A percentile compares a stretch with the other conserved stretches of the same genome.
phyloP scores from a whole-genome alignment of 305 asterid genomes.

The Ilex paraguariensis region DNA sequence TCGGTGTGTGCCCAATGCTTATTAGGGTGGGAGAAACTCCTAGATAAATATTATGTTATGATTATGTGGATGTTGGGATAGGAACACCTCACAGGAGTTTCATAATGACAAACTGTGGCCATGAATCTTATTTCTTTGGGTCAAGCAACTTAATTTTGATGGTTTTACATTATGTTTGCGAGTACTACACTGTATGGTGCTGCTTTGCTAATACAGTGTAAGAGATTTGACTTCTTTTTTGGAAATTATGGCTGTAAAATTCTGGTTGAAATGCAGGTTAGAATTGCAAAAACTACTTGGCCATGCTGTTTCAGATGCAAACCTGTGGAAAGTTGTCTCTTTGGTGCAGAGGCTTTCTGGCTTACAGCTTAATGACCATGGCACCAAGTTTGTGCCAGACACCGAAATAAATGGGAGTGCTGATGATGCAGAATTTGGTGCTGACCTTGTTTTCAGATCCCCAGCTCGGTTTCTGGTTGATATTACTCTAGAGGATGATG shows the following conservation, averaged over 20 bases:
- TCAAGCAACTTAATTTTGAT: not conserved
- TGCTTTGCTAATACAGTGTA: not conserved
- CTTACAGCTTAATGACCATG: constrained; percentile 47
- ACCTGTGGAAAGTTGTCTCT: constrained; percentile 49
- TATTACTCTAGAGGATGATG: constrained; percentile 47
- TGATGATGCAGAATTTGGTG: constrained; percentile 77
- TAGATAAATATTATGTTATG: too few relatives aligned
- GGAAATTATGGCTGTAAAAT: constrained; percentile 1
- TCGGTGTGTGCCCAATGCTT: too few relatives aligned
- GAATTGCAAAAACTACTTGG: constrained; percentile 80
- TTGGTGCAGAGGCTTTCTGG: constrained; percentile 57
- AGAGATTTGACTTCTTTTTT: not conserved
- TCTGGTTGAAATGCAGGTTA: constrained; percentile 40
- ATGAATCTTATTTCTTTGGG: not conserved
- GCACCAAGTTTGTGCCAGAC: constrained; percentile 29
- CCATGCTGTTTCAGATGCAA: constrained; percentile 43
- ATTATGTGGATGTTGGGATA: too few relatives aligned
- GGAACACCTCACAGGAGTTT: too few relatives aligned
- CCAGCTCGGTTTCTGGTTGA: constrained; percentile 85
- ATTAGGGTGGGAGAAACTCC: too few relatives aligned
- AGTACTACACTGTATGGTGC: too few relatives aligned
- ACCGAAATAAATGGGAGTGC: constrained; percentile 27
- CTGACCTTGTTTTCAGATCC: constrained; percentile 65
- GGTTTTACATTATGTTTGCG: not conserved
- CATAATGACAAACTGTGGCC: not conserved